Percentiles rank a stretch among this genome's conserved stretches.
phyloP scores from a whole-genome alignment of 2,329 filamentous ascomycete genomes.

The Sodiomyces alkalinus region DNA sequence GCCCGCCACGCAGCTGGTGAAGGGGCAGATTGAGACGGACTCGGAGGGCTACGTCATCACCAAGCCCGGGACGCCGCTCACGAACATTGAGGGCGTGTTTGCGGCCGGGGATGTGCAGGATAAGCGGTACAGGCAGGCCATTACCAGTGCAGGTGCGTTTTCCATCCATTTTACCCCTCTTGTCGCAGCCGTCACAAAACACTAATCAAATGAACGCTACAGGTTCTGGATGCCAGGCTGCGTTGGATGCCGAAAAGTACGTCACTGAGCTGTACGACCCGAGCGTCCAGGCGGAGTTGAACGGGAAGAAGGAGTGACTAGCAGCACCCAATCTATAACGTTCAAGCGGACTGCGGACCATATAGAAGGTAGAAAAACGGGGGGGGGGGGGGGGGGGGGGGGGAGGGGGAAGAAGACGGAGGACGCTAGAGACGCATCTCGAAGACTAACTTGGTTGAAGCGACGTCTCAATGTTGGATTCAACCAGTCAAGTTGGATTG shows the following conservation, averaged over 20 bases:
- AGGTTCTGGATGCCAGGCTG: constrained; percentile 91
- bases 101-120: constrained; percentile 97
- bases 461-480: no score
- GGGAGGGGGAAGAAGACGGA: no score
- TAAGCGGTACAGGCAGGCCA: constrained; percentile 93
- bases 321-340: no score
- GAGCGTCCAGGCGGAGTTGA: constrained; percentile 5
- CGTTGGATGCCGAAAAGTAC: constrained; percentile 90
- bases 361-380: no score
- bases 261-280: constrained; percentile 57
- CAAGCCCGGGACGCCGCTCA: constrained; percentile 73
- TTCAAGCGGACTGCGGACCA: no score
- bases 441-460: no score
- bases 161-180: constrained; percentile 1
- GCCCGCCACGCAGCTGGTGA: constrained; percentile 79
- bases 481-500: no score
- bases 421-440: no score
- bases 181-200: no score
- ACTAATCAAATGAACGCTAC: no score
- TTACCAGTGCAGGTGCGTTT: constrained; percentile 81
- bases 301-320: no score
- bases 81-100: constrained; percentile 82
- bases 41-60: constrained; percentile 85
- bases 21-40: constrained; percentile 79
- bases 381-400: no score